phyloP scores from a whole-genome alignment of 1,139 yeast genomes.

The Candida neerlandica region DNA sequence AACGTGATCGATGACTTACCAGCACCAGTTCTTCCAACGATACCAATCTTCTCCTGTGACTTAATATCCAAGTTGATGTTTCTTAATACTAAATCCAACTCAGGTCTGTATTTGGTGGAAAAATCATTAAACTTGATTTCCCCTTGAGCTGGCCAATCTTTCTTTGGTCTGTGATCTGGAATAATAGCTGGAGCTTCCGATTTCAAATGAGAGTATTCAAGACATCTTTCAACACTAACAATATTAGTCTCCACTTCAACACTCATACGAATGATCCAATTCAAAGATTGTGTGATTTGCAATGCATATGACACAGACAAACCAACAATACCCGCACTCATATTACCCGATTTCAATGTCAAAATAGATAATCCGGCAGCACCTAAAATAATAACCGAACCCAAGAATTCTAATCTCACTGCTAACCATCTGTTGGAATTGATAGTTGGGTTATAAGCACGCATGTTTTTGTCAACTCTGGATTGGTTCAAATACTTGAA shows the following conservation, averaged over 20 bases:
- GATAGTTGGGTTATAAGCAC: slow-evolving; percentile 91
- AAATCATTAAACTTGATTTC: slow-evolving; percentile 70
- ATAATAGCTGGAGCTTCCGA: slow-evolving; percentile 84
- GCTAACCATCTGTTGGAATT: slow-evolving; percentile 98
- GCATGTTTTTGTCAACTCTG: slow-evolving; percentile 81
- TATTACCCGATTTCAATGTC: slow-evolving; percentile 64
- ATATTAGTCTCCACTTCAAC: slow-evolving; percentile 97
- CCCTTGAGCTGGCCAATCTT: slow-evolving; percentile 80
- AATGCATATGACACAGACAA: slow-evolving; percentile 89
- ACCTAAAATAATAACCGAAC: slow-evolving; percentile 81
- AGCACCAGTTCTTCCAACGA: slow-evolving; percentile 96
- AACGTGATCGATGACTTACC: slow-evolving; percentile 92
- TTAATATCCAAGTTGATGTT: slow-evolving; percentile 67
- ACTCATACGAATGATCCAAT: slow-evolving; percentile 98
- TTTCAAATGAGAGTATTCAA: slow-evolving; percentile 75
- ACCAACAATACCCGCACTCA: slow-evolving; percentile 92
- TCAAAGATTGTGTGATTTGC: slow-evolving; percentile 88
- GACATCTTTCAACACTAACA: slow-evolving; percentile 92
- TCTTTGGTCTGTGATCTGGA: slow-evolving; percentile 67
- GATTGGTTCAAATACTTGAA: slow-evolving; percentile 74
- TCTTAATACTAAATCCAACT: slow-evolving; percentile 77
- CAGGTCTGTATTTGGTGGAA: slow-evolving; percentile 84
- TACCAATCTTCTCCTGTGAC: slow-evolving; percentile 86
- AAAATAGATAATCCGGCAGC: slow-evolving; percentile 81
- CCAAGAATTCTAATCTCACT: slow-evolving; percentile 86